Percentiles rank a stretch among this genome's conserved stretches.
Conservation (phyloP, 306 rosid genomes). For the Sesbania bispinosa region DNA sequence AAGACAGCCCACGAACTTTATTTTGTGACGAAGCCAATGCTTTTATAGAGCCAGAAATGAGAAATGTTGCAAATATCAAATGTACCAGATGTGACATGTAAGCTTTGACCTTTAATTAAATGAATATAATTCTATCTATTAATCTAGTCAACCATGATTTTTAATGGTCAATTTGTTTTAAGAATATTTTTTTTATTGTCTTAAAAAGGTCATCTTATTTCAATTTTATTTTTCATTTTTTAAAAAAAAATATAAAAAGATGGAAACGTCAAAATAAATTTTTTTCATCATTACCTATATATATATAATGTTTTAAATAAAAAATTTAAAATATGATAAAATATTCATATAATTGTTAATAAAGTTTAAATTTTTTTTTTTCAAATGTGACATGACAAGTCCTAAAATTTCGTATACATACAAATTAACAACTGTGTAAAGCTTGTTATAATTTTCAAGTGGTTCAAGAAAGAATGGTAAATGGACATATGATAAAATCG, state of each 20-base stretch:
- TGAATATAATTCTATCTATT: background rate
- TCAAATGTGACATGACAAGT: background rate
- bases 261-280: too few species aligned
- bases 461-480: background rate
- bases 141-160: slow-evolving; percentile 27
- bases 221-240: background rate
- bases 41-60: background rate
- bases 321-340: background rate
- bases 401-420: too few species aligned
- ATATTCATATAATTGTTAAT: background rate
- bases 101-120: background rate
- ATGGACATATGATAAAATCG: background rate
- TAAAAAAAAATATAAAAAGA: background rate
- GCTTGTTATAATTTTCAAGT: too few species aligned
- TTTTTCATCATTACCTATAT: background rate
- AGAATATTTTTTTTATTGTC: background rate
- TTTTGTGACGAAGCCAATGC: background rate
- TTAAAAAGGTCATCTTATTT: background rate
- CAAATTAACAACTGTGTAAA: too few species aligned
- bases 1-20: background rate
- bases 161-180: background rate
- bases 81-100: background rate
- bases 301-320: background rate
- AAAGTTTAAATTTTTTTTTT: background rate
- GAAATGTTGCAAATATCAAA: background rate